These are phyloP conservation scores for Orbilia quercus DNA, from an alignment of 2,329 filamentous ascomycete genomes.

Conservation along the genomic window DNA sequence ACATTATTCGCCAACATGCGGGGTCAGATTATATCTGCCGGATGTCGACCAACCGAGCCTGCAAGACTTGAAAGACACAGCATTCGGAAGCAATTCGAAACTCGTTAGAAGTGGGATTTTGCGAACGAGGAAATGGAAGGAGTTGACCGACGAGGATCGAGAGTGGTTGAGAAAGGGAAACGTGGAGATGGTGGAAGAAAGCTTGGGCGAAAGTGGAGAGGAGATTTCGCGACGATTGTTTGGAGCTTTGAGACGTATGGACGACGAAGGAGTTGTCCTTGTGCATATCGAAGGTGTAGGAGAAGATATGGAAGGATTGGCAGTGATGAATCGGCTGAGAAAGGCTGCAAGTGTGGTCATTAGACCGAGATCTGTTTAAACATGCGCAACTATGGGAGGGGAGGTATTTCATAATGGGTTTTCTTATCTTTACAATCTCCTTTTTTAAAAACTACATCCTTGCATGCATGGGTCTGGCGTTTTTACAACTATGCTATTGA, in stretches of 20 bases:
- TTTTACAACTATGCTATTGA: slow-evolving; percentile 16
- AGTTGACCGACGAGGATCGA: slow-evolving; percentile 56
- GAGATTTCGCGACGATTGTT: slow-evolving; percentile 89
- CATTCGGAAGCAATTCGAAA: slow-evolving; percentile 57
- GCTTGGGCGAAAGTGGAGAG: slow-evolving; percentile 76
- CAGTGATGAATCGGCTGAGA: slow-evolving; percentile 83
- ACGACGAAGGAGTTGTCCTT: slow-evolving; percentile 79
- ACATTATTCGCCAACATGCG: slow-evolving; percentile 92
- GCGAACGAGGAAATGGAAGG: slow-evolving; percentile 69
- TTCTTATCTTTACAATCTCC: slow-evolving; percentile 21
- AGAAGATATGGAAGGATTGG: slow-evolving; percentile 82
- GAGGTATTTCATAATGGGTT: slow-evolving; percentile 5
- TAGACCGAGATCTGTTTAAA: slow-evolving; percentile 18
- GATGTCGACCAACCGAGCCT: slow-evolving; percentile 62
- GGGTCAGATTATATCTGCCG: slow-evolving; percentile 82
- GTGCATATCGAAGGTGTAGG: slow-evolving; percentile 92
- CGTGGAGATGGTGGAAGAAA: slow-evolving; percentile 72
- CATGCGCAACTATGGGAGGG: not conserved
- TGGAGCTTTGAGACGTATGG: slow-evolving; percentile 84
- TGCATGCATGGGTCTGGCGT: slow-evolving; percentile 55
- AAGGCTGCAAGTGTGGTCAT: slow-evolving; percentile 73
- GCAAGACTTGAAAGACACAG: slow-evolving; percentile 61
- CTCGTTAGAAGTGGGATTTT: slow-evolving; percentile 66
- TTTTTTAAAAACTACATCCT: slow-evolving; percentile 17
- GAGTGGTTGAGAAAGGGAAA: slow-evolving; percentile 61